These are phyloP conservation scores for Alternaria sp. DNA, from an alignment of 2,329 filamentous ascomycete species.

Conservation along the genomic window DNA sequence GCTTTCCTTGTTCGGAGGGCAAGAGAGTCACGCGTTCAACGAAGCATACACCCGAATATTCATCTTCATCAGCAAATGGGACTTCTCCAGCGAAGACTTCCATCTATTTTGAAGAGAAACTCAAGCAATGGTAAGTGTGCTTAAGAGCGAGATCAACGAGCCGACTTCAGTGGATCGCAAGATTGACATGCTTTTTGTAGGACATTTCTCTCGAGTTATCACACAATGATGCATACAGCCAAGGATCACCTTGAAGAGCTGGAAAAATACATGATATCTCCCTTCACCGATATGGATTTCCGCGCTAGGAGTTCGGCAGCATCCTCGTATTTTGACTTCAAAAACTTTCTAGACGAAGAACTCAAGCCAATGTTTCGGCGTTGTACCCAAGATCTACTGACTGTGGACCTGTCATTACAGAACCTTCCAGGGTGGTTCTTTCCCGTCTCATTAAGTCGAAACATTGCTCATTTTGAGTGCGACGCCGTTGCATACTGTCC, in stretches of 20 bases:
- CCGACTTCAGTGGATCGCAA: not conserved
- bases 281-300: not conserved
- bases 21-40: not conserved
- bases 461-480: not conserved
- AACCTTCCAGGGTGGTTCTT: not conserved
- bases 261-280: fast-evolving
- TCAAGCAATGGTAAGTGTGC: not conserved
- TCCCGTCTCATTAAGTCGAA: not conserved
- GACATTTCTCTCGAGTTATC: not conserved
- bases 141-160: not conserved
- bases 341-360: not conserved
- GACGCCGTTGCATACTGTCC: not conserved
- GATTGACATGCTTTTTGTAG: not conserved
- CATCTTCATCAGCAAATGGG: no score
- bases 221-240: not conserved
- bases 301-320: not conserved
- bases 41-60: not conserved
- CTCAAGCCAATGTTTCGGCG: not conserved
- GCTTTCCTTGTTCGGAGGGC: conserved; percentile 8
- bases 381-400: not conserved
- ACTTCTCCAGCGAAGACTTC: not conserved
- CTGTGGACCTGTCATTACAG: no score
- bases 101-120: not conserved
- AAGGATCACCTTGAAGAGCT: not conserved
- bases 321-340: not conserved